Percentiles rank a stretch among this genome's conserved stretches.
These are phyloP conservation scores for Anastatica hierochuntica DNA, from an alignment of 345 rosid genomes.

Conservation along the genomic window DNA sequence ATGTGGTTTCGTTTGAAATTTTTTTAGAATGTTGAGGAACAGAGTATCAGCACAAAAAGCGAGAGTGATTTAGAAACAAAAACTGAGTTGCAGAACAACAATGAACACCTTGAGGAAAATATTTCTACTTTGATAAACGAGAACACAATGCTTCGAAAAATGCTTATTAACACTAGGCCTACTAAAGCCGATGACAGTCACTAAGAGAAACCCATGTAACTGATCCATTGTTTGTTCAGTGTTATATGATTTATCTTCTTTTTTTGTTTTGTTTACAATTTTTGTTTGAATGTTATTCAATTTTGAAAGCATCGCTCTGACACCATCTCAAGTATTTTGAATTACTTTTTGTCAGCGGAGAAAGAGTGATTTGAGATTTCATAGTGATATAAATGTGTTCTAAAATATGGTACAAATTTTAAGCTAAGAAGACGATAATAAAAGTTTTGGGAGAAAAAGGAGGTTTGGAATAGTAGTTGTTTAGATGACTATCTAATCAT, in stretches of 20 bases:
- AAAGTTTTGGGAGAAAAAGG: no score
- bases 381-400: no score
- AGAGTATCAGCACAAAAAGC: conserved; percentile 86
- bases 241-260: neutral
- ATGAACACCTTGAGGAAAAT: conserved; percentile 55
- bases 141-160: conserved; percentile 65
- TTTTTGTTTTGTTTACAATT: neutral
- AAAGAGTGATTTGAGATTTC: no score
- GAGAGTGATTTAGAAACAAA: conserved; percentile 53
- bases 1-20: neutral
- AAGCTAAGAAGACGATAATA: no score
- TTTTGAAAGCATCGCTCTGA: no score
- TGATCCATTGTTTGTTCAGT: neutral
- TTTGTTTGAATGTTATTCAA: neutral
- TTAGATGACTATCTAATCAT: no score
- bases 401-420: no score
- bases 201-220: neutral
- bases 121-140: conserved; percentile 57
- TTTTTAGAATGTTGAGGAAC: conserved; percentile 48
- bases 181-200: conserved; percentile 42
- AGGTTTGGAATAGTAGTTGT: no score
- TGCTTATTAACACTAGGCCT: conserved; percentile 58
- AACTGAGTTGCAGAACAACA: conserved; percentile 47
- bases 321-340: no score
- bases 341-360: no score